Percentiles rank a stretch among this genome's conserved stretches.
These are phyloP conservation scores for Carex sylvatica DNA, from an alignment of 202 grass and related monocot species.

Conservation along the genomic window DNA sequence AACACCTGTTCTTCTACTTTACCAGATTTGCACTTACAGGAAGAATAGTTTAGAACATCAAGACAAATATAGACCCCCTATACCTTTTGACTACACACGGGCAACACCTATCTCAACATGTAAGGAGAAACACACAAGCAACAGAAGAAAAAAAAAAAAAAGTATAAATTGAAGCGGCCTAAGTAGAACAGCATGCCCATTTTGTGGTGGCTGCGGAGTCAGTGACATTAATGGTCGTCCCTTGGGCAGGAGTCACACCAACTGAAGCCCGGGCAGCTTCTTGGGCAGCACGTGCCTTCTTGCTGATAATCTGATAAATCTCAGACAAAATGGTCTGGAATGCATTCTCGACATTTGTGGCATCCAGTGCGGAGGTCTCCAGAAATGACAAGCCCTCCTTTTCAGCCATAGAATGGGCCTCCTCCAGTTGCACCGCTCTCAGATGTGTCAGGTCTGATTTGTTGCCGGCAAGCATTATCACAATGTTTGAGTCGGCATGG, in stretches of 20 bases:
- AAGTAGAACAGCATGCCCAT: constrained; percentile 61
- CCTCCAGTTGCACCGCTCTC: constrained; percentile 46
- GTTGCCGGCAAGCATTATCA: constrained; percentile 72
- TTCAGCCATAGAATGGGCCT: constrained; percentile 59
- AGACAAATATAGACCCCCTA: constrained; percentile 23
- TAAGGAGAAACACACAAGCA: background rate
- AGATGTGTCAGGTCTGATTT: constrained; percentile 64
- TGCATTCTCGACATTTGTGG: constrained; percentile 65
- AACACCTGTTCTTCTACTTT: constrained; percentile 18
- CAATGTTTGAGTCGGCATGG: constrained; percentile 70
- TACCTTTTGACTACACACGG: constrained; percentile 17
- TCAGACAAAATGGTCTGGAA: constrained; percentile 71
- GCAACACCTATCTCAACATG: constrained; percentile 14
- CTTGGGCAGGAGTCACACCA: constrained; percentile 36
- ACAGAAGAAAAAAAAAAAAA: background rate
- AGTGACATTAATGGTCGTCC: constrained; percentile 59
- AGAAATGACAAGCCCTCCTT: constrained; percentile 73
- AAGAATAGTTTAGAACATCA: constrained; percentile 2
- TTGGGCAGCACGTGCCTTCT: constrained; percentile 59
- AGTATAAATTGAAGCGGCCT: constrained; percentile 15
- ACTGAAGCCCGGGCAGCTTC: constrained; percentile 43
- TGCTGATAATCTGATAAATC: constrained; percentile 65
- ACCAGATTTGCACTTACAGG: constrained; percentile 10
- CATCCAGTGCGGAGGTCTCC: constrained; percentile 69
- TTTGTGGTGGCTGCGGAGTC: constrained; percentile 32